Percentiles rank a stretch among this genome's conserved stretches.
These are phyloP conservation scores for Nemania sp. DNA, from an alignment of 2,329 filamentous ascomycete genomes.

Conservation along the genomic window DNA sequence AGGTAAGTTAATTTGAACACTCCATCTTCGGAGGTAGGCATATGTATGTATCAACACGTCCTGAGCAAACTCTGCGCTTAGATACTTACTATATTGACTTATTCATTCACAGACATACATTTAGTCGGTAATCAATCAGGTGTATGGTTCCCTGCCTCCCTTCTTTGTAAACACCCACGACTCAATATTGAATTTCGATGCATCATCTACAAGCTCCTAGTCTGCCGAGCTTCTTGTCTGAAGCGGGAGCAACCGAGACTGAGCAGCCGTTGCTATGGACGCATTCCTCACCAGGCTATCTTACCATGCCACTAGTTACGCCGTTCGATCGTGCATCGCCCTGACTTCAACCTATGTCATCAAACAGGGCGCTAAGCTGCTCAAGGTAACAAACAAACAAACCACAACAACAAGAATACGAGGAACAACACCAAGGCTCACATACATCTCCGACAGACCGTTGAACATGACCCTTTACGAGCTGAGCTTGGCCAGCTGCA, in stretches of 20 bases:
- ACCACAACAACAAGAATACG: neutral
- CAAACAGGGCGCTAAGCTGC: constrained; percentile 79
- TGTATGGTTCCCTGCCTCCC: neutral
- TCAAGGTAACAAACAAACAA: constrained; percentile 65
- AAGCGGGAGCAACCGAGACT: constrained; percentile 36
- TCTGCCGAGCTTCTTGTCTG: constrained; percentile 31
- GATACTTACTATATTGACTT: neutral
- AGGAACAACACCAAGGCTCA: constrained; percentile 4
- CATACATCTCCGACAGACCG: constrained; percentile 57
- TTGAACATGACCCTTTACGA: constrained; percentile 77
- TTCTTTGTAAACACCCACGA: neutral
- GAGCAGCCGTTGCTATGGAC: constrained; percentile 71
- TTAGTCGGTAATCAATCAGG: neutral
- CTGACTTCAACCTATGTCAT: constrained; percentile 89
- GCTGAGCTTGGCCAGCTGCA: constrained; percentile 78
- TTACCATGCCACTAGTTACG: constrained; percentile 88
- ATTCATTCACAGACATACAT: neutral
- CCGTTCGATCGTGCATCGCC: constrained; percentile 86
- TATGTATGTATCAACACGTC: neutral
- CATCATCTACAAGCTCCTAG: constrained; percentile 37
- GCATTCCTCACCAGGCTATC: constrained; percentile 66
- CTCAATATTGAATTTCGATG: constrained; percentile 34
- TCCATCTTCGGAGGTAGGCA: too few relatives aligned
- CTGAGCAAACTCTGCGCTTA: neutral
- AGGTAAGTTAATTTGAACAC: too few relatives aligned